phyloP scores from a whole-genome alignment of 2,329 filamentous ascomycete species.

The Teratosphaeria nubilosa region DNA sequence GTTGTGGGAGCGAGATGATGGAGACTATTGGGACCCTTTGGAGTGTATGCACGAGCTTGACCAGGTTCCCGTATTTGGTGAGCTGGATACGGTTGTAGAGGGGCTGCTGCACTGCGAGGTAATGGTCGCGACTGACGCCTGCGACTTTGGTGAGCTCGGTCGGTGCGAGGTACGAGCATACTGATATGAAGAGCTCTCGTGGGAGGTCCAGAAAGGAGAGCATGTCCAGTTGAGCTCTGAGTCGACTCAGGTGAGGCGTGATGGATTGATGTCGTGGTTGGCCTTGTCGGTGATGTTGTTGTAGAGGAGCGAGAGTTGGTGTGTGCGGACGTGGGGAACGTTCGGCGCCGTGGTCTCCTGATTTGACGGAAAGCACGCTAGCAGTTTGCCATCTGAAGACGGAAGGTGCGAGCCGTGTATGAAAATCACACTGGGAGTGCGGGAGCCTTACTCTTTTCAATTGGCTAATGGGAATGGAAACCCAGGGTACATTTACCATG shows the following conservation, averaged over 20 bases:
- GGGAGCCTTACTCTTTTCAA: neutral
- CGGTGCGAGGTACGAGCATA: constrained; percentile 9
- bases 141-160: constrained; percentile 9
- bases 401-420: neutral
- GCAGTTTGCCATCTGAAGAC: neutral
- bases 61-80: constrained; percentile 4
- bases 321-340: neutral
- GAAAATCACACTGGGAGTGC: neutral
- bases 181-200: constrained; percentile 14
- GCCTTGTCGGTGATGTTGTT: neutral
- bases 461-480: too few relatives aligned
- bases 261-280: neutral
- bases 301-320: neutral
- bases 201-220: constrained; percentile 11
- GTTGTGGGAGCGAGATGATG: constrained; percentile 9
- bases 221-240: neutral
- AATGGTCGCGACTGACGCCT: constrained; percentile 9
- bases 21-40: constrained; percentile 9
- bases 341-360: neutral
- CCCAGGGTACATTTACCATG: neutral
- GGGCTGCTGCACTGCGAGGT: constrained; percentile 13
- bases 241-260: neutral
- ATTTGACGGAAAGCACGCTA: neutral
- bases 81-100: constrained; percentile 10
- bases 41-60: constrained; percentile 10